A percentile compares a stretch with the other conserved stretches of the same genome.
Conservation (phyloP, 768 basidiomycete species). For the Mycena galopus region DNA sequence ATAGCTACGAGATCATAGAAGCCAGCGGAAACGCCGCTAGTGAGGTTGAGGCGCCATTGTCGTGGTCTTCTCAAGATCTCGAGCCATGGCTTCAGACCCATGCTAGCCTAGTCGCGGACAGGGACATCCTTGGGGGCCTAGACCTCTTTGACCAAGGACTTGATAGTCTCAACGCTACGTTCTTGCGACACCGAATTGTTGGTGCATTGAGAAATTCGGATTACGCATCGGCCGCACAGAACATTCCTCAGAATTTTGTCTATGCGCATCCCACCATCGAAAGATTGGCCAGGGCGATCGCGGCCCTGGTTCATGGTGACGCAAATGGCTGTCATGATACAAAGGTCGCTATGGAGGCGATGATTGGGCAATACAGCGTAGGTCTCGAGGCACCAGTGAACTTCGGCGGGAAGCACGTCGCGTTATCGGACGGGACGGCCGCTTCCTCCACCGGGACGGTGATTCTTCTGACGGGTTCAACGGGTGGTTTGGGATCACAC, state of each 20-base stretch:
- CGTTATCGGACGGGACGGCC: neutral
- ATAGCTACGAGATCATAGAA: neutral
- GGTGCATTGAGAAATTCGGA: constrained; percentile 43
- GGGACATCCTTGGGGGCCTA: constrained; percentile 19
- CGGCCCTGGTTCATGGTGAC: neutral
- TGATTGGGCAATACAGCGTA: constrained; percentile 52
- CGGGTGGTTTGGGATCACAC: constrained; percentile 50
- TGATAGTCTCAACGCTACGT: constrained; percentile 54
- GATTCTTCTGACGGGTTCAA: constrained; percentile 48
- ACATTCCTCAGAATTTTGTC: neutral
- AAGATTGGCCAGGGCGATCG: constrained; percentile 45
- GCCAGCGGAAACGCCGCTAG: neutral
- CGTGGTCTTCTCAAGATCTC: neutral
- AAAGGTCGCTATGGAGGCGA: constrained; percentile 44
- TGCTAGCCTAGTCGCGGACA: neutral
- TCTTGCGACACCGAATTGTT: constrained; percentile 53
- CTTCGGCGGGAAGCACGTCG: constrained; percentile 33
- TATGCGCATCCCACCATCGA: constrained; percentile 49
- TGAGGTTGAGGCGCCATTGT: neutral
- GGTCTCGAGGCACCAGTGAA: constrained; percentile 34
- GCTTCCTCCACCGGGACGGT: constrained; percentile 37
- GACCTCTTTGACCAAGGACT: constrained; percentile 52
- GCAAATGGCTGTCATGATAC: too few relatives aligned
- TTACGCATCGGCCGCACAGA: neutral
- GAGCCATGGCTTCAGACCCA: neutral